A percentile compares a stretch with the other conserved stretches of the same genome.
phyloP scores from a whole-genome alignment of 2,329 filamentous ascomycete species.

The Microcyclosporella mali region DNA sequence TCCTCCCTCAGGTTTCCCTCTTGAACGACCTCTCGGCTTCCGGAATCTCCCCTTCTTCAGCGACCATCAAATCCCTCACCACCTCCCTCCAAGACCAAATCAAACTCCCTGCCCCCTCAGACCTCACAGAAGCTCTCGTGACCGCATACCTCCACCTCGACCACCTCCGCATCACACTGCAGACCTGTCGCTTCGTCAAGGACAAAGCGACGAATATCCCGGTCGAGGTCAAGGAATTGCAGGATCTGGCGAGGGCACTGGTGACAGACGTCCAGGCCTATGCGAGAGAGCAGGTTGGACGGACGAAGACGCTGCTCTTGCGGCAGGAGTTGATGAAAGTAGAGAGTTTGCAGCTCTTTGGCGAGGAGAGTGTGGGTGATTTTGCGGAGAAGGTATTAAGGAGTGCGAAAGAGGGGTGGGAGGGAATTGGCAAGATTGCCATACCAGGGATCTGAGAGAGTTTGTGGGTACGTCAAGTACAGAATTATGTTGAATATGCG shows the following conservation, averaged over 20 bases:
- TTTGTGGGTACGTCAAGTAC: background rate
- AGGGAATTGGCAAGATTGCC: slow-evolving; percentile 22
- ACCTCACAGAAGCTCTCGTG: slow-evolving; percentile 14
- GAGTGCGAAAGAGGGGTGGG: slow-evolving; percentile 27
- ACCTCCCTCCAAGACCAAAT: slow-evolving; percentile 10
- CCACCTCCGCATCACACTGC: slow-evolving; percentile 19
- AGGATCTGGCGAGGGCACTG: slow-evolving; percentile 14
- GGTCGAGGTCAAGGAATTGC: slow-evolving; percentile 11
- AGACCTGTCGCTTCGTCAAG: slow-evolving; percentile 15
- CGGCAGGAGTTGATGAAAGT: slow-evolving; percentile 8
- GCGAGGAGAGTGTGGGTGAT: slow-evolving; percentile 6
- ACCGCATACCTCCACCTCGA: slow-evolving; percentile 25
- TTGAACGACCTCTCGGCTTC: slow-evolving; percentile 6
- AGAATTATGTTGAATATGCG: background rate
- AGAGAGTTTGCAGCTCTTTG: slow-evolving; percentile 11
- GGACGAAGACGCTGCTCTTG: slow-evolving; percentile 11
- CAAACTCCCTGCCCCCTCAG: slow-evolving; percentile 7
- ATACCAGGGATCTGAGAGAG: background rate
- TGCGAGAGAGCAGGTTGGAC: slow-evolving; percentile 18
- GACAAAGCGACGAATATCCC: slow-evolving; percentile 7
- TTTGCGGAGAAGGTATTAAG: slow-evolving; percentile 21
- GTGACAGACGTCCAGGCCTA: slow-evolving; percentile 20
- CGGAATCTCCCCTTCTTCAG: slow-evolving; percentile 7
- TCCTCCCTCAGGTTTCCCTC: background rate
- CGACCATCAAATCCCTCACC: slow-evolving; percentile 8